Evolutionary conservation across 305 asterid species (phyloP).

Genomic region (Solanum hybrid): DNA sequence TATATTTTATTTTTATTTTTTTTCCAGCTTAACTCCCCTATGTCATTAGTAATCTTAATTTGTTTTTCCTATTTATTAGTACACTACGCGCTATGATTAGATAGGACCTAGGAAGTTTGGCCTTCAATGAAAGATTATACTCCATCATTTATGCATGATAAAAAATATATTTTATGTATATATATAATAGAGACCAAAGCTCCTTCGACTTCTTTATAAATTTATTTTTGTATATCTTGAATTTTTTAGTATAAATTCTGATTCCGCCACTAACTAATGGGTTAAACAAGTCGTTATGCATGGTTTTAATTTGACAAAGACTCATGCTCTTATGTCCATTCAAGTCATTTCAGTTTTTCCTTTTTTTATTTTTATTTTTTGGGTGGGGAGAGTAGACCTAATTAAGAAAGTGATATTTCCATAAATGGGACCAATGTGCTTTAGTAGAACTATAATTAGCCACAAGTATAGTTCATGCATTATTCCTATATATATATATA

Average conservation of each 20-base stretch:
- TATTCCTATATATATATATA: not conserved
- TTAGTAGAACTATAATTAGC: not conserved
- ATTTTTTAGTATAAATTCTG: rapidly evolving
- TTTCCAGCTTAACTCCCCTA: not conserved
- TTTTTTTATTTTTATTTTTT: too few relatives aligned
- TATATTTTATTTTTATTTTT: not conserved
- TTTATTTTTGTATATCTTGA: too few relatives aligned
- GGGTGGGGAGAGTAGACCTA: not conserved
- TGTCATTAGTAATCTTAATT: not conserved
- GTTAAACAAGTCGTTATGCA: not conserved
- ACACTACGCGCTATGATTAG: not conserved
- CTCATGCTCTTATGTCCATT: not conserved
- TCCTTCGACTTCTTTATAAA: too few relatives aligned
- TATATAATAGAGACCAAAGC: not conserved
- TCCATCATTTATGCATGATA: not conserved
- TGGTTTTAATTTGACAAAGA: not conserved
- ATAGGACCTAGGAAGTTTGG: not conserved
- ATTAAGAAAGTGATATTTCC: not conserved
- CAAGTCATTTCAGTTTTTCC: not conserved
- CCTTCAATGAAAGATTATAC: not conserved
- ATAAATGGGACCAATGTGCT: not conserved
- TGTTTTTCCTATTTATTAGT: not conserved
- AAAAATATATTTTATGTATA: too few relatives aligned
- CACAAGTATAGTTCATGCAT: not conserved
- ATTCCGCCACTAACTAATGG: rapidly evolving